Conservation (phyloP, 208 protist genomes). For the Leishmania guyanensis region DNA sequence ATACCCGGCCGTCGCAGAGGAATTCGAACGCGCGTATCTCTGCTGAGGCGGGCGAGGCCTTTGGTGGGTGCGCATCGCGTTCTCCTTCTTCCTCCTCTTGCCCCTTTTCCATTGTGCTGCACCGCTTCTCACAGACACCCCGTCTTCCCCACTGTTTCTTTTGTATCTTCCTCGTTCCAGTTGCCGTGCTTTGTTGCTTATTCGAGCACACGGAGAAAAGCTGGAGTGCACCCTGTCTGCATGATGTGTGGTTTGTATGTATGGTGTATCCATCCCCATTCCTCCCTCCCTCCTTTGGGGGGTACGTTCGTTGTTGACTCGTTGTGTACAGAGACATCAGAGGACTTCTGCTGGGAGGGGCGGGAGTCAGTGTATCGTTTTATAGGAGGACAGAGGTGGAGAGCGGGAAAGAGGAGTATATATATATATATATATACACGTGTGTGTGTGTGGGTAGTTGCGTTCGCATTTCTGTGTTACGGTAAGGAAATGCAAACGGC, state of each 20-base stretch:
- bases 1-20: constrained; percentile 39
- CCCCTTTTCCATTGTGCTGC: neutral
- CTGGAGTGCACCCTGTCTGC: neutral
- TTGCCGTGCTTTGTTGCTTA: neutral
- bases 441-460: neutral
- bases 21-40: constrained; percentile 48
- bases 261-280: neutral
- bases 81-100: constrained; percentile 3
- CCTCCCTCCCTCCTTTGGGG: neutral
- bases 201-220: neutral
- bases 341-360: neutral
- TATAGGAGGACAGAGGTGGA: too few relatives aligned
- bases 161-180: neutral
- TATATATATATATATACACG: neutral
- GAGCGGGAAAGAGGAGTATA: neutral
- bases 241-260: neutral
- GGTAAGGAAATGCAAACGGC: neutral
- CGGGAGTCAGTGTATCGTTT: neutral
- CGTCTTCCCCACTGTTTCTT: neutral
- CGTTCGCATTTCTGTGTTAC: neutral
- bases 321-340: neutral
- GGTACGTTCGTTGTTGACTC: neutral
- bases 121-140: neutral
- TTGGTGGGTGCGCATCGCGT: neutral
- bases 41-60: constrained; percentile 9